Percentiles rank a stretch among this genome's conserved stretches.
phyloP scores from a whole-genome alignment of 768 basidiomycete species.

The Pleurotus sapidus region DNA sequence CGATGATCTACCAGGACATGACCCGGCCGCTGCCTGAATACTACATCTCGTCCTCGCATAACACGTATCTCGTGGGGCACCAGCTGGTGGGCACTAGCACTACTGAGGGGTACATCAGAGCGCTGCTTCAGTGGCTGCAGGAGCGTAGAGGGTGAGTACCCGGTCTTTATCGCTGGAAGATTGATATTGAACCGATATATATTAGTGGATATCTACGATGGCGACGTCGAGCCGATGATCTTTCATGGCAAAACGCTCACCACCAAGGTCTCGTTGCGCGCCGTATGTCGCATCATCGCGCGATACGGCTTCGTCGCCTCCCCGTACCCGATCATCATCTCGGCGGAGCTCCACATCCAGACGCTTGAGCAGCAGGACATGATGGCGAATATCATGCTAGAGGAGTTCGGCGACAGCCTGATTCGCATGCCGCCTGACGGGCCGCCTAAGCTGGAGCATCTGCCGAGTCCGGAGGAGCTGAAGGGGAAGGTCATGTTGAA shows the following conservation, averaged over 20 bases:
- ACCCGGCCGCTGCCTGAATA: constrained; percentile 84
- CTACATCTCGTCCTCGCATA: constrained; percentile 89
- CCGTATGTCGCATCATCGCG: constrained; percentile 80
- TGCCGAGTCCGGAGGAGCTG: constrained; percentile 90
- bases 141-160: constrained; percentile 79
- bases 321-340: constrained; percentile 94
- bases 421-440: constrained; percentile 33
- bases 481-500: constrained; percentile 83
- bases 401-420: constrained; percentile 43
- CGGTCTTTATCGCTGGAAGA: too few species aligned
- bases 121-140: constrained; percentile 86
- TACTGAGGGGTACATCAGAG: constrained; percentile 86
- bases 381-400: constrained; percentile 43
- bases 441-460: constrained; percentile 39
- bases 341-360: constrained; percentile 90
- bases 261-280: constrained; percentile 77
- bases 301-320: constrained; percentile 95
- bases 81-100: constrained; percentile 78
- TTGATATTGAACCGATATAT: too few species aligned
- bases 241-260: constrained; percentile 94
- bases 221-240: constrained; percentile 81
- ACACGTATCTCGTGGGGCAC: constrained; percentile 80
- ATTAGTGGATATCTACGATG: constrained; percentile 90
- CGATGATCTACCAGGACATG: constrained; percentile 77
- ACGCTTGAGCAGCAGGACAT: constrained; percentile 52